These are phyloP conservation scores for Mycena vitilis DNA, from an alignment of 768 basidiomycete genomes.

Conservation along the genomic window DNA sequence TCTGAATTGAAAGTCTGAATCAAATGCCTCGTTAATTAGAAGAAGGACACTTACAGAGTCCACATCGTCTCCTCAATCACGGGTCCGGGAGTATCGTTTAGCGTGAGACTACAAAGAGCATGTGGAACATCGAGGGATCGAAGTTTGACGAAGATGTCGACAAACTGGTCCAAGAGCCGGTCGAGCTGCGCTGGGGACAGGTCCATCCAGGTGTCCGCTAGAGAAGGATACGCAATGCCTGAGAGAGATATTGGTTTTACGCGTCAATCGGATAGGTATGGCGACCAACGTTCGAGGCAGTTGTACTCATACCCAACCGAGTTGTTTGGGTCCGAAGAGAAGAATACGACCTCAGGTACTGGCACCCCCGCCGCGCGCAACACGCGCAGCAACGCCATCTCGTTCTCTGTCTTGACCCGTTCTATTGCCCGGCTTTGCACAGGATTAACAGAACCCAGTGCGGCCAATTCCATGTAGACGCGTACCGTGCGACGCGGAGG, in stretches of 20 bases:
- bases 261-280: too few species aligned
- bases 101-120: slow-evolving; percentile 25
- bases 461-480: neutral
- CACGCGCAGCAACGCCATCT: slow-evolving; percentile 22
- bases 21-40: too few species aligned
- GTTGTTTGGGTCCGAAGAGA: slow-evolving; percentile 24
- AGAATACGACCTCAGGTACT: slow-evolving; percentile 30
- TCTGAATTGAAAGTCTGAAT: neutral
- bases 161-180: slow-evolving; percentile 28
- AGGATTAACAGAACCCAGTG: neutral
- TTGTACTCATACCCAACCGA: slow-evolving; percentile 33
- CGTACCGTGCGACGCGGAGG: slow-evolving; percentile 31
- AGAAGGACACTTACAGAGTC: slow-evolving; percentile 13
- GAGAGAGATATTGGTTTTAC: neutral
- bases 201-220: slow-evolving; percentile 25
- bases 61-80: slow-evolving; percentile 37
- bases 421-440: slow-evolving; percentile 23
- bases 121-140: slow-evolving; percentile 15
- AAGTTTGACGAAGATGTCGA: slow-evolving; percentile 31
- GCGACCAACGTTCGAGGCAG: slow-evolving; percentile 29
- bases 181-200: slow-evolving; percentile 26
- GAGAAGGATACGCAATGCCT: slow-evolving; percentile 32
- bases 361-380: slow-evolving; percentile 23
- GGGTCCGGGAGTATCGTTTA: slow-evolving; percentile 24
- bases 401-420: slow-evolving; percentile 33